Conservation (phyloP, 2,329 filamentous ascomycete genomes). For the Hortaea sp. region DNA sequence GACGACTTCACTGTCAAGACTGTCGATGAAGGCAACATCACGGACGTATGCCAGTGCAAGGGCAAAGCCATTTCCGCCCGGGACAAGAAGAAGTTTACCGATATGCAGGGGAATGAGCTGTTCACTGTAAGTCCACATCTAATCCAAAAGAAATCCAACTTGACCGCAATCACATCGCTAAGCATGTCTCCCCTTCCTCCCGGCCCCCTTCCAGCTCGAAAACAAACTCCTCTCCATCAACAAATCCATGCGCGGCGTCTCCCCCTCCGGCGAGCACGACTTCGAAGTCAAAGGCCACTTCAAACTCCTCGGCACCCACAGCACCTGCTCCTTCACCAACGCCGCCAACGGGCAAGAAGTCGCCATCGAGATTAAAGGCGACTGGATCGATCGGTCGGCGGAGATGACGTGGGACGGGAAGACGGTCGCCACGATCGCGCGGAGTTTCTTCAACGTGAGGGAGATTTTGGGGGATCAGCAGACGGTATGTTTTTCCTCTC, state of each 20-base stretch:
- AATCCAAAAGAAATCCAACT: slow-evolving; percentile 41
- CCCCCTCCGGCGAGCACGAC: slow-evolving; percentile 12
- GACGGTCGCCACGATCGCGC: slow-evolving; percentile 49
- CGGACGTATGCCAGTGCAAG: slow-evolving; percentile 43
- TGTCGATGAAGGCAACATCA: slow-evolving; percentile 37
- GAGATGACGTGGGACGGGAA: slow-evolving; percentile 44
- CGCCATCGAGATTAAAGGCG: slow-evolving; percentile 49
- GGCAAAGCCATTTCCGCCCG: slow-evolving; percentile 46
- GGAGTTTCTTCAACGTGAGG: slow-evolving; percentile 47
- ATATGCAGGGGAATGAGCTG: slow-evolving; percentile 44
- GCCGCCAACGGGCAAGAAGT: slow-evolving; percentile 32
- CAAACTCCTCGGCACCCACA: slow-evolving; percentile 42
- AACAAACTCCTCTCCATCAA: slow-evolving; percentile 45
- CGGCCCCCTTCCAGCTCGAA: slow-evolving; percentile 13
- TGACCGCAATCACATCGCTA: too few species aligned
- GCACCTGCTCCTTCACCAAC: slow-evolving; percentile 49
- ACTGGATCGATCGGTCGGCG: slow-evolving; percentile 49
- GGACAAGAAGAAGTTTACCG: slow-evolving; percentile 46
- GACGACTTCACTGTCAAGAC: slow-evolving; percentile 56
- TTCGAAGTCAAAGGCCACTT: slow-evolving; percentile 40
- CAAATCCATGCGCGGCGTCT: slow-evolving; percentile 42
- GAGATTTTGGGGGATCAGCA: slow-evolving; percentile 53
- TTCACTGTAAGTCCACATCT: slow-evolving; percentile 40
- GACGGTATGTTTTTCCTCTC: slow-evolving; percentile 36
- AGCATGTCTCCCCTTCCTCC: too few species aligned